These are phyloP conservation scores for Piloderma croceum DNA, from an alignment of 768 basidiomycete genomes.

Conservation along the genomic window DNA sequence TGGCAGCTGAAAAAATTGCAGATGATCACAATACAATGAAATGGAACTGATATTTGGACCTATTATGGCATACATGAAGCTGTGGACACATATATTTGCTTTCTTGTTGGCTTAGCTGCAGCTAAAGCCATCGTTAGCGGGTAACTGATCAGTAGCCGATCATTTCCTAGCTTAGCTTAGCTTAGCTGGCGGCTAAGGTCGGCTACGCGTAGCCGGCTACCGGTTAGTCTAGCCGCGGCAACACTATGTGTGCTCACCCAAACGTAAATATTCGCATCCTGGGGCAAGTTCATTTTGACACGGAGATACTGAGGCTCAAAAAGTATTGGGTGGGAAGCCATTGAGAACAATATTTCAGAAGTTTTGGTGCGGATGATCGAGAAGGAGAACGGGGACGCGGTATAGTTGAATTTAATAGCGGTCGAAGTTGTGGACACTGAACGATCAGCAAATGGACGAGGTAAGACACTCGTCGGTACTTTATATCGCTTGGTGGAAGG, in stretches of 20 bases:
- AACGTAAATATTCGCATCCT: conserved; percentile 63
- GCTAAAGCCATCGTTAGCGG: too few species aligned
- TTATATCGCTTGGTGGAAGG: conserved; percentile 47
- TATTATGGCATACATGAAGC: too few species aligned
- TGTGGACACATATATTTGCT: too few species aligned
- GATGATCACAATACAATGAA: too few species aligned
- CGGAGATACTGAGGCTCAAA: conserved; percentile 77
- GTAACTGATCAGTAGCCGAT: too few species aligned
- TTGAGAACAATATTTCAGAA: conserved; percentile 55
- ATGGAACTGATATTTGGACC: too few species aligned
- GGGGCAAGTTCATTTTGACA: conserved; percentile 56
- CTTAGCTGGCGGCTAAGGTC: too few species aligned
- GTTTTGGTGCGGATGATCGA: conserved; percentile 45
- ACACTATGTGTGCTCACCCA: conserved; percentile 69
- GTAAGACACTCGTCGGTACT: conserved; percentile 57
- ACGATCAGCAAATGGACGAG: conserved; percentile 38
- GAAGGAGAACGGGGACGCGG: conserved; percentile 56
- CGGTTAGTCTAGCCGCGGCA: too few species aligned
- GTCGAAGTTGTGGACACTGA: conserved; percentile 27
- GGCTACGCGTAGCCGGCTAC: too few species aligned
- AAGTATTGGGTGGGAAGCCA: conserved; percentile 54
- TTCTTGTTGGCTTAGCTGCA: too few species aligned
- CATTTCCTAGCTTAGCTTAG: too few species aligned
- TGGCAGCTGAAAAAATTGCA: too few species aligned
- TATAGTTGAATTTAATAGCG: conserved; percentile 56